Conservation (phyloP, 2,329 filamentous ascomycete species). For the Myriosclerotinia duriaeana region DNA sequence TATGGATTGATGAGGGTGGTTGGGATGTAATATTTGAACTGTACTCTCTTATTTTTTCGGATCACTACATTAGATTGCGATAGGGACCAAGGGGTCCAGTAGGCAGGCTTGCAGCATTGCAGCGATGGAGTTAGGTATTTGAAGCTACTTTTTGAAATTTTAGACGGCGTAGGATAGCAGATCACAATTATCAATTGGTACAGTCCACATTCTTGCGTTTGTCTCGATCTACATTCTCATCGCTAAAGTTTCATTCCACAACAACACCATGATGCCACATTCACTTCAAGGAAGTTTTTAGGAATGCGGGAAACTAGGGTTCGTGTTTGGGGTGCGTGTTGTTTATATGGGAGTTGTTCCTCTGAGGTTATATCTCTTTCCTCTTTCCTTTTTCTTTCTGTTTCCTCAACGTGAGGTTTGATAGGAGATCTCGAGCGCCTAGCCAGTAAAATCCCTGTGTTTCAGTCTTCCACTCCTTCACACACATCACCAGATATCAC, state of each 20-base stretch:
- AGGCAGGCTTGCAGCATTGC: neutral
- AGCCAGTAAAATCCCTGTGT: neutral
- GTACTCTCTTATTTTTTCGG: neutral
- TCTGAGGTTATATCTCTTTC: neutral
- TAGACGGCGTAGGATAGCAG: neutral
- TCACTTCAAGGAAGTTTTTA: neutral
- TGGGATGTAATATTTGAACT: conserved; percentile 31
- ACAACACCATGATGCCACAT: neutral
- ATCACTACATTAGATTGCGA: conserved; percentile 2
- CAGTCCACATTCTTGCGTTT: neutral
- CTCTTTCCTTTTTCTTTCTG: neutral
- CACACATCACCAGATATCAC: no score
- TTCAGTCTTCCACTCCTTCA: no score
- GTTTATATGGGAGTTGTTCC: neutral
- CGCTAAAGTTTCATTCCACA: neutral
- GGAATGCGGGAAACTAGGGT: conserved; percentile 6
- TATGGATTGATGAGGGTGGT: conserved; percentile 77
- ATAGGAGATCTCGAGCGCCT: neutral
- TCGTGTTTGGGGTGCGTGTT: neutral
- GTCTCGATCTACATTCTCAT: conserved; percentile 15
- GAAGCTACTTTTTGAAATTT: neutral
- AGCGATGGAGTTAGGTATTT: neutral
- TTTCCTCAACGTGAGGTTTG: neutral
- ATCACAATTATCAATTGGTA: neutral
- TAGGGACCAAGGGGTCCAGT: neutral